Evolutionary conservation across 2,329 filamentous ascomycete genomes (phyloP).

Genomic region (Venturia aucupariae): DNA sequence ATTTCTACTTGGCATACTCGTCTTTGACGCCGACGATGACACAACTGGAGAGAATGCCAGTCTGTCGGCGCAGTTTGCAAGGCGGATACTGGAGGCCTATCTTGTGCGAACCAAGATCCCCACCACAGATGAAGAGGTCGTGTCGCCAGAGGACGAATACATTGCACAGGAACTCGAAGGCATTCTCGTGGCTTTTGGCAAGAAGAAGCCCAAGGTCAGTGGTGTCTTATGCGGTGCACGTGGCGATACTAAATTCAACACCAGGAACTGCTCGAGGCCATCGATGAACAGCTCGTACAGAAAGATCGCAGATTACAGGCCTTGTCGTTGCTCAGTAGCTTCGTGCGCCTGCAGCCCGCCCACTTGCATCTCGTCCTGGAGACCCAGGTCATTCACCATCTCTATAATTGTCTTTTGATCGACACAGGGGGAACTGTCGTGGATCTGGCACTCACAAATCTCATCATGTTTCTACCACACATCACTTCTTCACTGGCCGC

Average conservation of each 20-base stretch:
- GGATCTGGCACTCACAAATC: slow-evolving; percentile 62
- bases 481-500: slow-evolving; percentile 63
- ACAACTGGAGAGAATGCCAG: slow-evolving; percentile 36
- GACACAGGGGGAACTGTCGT: slow-evolving; percentile 70
- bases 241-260: background rate
- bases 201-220: slow-evolving; percentile 54
- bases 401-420: slow-evolving; percentile 64
- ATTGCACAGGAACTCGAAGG: slow-evolving; percentile 43
- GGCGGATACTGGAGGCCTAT: slow-evolving; percentile 40
- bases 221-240: slow-evolving; percentile 5
- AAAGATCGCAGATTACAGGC: slow-evolving; percentile 55
- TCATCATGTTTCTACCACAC: slow-evolving; percentile 76
- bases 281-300: slow-evolving; percentile 58
- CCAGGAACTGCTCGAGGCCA: slow-evolving; percentile 54
- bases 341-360: slow-evolving; percentile 67
- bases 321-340: slow-evolving; percentile 60
- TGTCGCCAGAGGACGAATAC: slow-evolving; percentile 36
- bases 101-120: slow-evolving; percentile 32
- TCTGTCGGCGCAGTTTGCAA: slow-evolving; percentile 43
- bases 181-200: slow-evolving; percentile 49
- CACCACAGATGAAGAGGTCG: slow-evolving; percentile 27
- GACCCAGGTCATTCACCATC: slow-evolving; percentile 60
- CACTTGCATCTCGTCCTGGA: slow-evolving; percentile 66
- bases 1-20: slow-evolving; percentile 55
- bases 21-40: slow-evolving; percentile 51